phyloP scores from a whole-genome alignment of 2,329 filamentous ascomycete species.

The Fusarium nematophilum region DNA sequence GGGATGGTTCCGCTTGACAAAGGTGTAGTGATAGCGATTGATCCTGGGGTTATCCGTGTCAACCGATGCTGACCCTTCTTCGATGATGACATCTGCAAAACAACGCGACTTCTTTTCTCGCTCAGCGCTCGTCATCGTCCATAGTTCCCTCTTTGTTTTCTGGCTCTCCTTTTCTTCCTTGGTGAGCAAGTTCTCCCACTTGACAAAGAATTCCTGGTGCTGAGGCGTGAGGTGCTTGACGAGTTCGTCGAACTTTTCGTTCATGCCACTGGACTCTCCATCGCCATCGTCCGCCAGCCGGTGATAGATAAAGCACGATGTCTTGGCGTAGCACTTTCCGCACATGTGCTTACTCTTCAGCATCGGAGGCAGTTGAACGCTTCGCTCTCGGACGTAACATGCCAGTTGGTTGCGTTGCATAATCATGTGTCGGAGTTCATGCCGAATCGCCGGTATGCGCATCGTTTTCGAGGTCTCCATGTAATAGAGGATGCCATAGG shows the following conservation, averaged over 20 bases:
- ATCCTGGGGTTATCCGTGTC: conserved; percentile 81
- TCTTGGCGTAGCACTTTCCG: conserved; percentile 89
- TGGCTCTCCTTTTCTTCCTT: conserved; percentile 94
- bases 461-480: conserved; percentile 90
- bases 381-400: conserved; percentile 83
- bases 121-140: conserved; percentile 93
- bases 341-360: conserved; percentile 85
- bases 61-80: conserved; percentile 78
- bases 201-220: conserved; percentile 88
- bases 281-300: conserved; percentile 87
- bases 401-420: conserved; percentile 94
- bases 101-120: conserved; percentile 90
- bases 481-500: conserved; percentile 93
- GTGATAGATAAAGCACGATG: conserved; percentile 92
- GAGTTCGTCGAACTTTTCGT: conserved; percentile 83
- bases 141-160: conserved; percentile 88
- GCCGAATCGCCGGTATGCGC: conserved; percentile 84
- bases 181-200: conserved; percentile 93
- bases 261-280: conserved; percentile 83
- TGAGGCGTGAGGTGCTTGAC: conserved; percentile 79
- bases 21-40: conserved; percentile 89
- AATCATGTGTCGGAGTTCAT: conserved; percentile 95
- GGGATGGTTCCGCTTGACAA: conserved; percentile 74
- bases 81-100: conserved; percentile 87
- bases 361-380: conserved; percentile 85